phyloP scores from a whole-genome alignment of 2,329 filamentous ascomycete genomes.

The Fusarium illudens region DNA sequence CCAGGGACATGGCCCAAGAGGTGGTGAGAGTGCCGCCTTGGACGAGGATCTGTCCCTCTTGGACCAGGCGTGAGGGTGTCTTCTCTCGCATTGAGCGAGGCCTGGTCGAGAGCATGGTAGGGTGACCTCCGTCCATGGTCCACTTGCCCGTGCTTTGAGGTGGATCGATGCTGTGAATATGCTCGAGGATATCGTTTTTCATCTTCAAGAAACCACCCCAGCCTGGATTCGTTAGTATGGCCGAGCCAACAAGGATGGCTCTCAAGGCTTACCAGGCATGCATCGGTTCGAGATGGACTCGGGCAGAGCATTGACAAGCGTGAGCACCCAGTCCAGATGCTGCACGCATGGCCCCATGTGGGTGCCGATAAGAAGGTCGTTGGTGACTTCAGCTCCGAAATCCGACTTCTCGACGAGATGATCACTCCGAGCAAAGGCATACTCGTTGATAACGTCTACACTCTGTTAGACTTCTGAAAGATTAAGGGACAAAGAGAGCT shows the following conservation, averaged over 20 bases:
- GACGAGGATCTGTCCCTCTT: conserved; percentile 51
- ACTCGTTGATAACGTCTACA: conserved; percentile 52
- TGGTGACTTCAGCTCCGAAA: conserved; percentile 48
- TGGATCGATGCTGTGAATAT: conserved; percentile 48
- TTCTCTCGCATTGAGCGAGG: conserved; percentile 48
- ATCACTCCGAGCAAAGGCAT: conserved; percentile 49
- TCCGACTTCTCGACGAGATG: conserved; percentile 47
- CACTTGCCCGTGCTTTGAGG: conserved; percentile 47
- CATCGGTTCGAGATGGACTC: conserved; percentile 48
- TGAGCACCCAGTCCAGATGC: conserved; percentile 49
- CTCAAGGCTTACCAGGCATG: conserved; percentile 40
- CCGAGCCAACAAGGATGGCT: background rate
- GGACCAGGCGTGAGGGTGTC: conserved; percentile 45
- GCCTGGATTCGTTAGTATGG: conserved; percentile 31
- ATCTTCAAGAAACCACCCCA: conserved; percentile 52
- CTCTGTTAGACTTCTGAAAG: background rate
- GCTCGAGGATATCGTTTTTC: conserved; percentile 49
- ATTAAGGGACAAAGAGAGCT: background rate
- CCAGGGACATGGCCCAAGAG: conserved; percentile 47
- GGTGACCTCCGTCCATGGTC: conserved; percentile 45
- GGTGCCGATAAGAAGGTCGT: conserved; percentile 49
- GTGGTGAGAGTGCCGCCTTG: conserved; percentile 54
- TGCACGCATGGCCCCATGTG: conserved; percentile 50
- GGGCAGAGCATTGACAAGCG: conserved; percentile 47
- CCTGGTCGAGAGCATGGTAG: conserved; percentile 49